A percentile compares a stretch with the other conserved stretches of the same genome.
Conservation (phyloP, 2,329 filamentous ascomycete genomes). For the Zymoseptoria pseudotritici region DNA sequence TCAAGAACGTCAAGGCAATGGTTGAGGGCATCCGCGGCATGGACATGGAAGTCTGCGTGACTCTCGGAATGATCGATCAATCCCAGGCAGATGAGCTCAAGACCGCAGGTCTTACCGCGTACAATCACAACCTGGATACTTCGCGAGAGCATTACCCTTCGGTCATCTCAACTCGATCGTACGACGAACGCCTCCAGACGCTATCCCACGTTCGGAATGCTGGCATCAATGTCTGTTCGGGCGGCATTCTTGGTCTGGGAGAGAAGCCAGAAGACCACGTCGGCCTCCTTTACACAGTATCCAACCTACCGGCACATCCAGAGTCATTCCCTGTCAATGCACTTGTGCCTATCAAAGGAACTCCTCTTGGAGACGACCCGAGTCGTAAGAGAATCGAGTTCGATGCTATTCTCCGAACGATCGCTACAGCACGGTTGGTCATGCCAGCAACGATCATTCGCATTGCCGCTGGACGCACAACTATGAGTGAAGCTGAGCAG, state of each 20-base stretch:
- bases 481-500: slow-evolving; percentile 82
- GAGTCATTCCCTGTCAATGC: slow-evolving; percentile 91
- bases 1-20: slow-evolving; percentile 83
- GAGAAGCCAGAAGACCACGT: slow-evolving; percentile 73
- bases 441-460: slow-evolving; percentile 83
- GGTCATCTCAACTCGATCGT: slow-evolving; percentile 76
- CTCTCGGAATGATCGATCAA: slow-evolving; percentile 80
- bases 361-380: slow-evolving; percentile 62
- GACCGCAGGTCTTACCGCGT: slow-evolving; percentile 76
- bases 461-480: slow-evolving; percentile 75
- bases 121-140: slow-evolving; percentile 93
- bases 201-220: slow-evolving; percentile 74
- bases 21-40: slow-evolving; percentile 69
- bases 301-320: slow-evolving; percentile 72
- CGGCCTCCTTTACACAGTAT: slow-evolving; percentile 73
- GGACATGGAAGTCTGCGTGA: slow-evolving; percentile 91
- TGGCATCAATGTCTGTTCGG: slow-evolving; percentile 83
- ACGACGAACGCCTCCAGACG: slow-evolving; percentile 79
- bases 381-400: slow-evolving; percentile 59
- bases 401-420: slow-evolving; percentile 69
- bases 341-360: slow-evolving; percentile 83
- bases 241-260: slow-evolving; percentile 78
- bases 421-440: slow-evolving; percentile 73
- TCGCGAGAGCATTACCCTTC: slow-evolving; percentile 81
- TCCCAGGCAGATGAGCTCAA: slow-evolving; percentile 73